These are phyloP conservation scores for Cucurbita moschata DNA, from an alignment of 306 rosid genomes.

Conservation along the genomic window DNA sequence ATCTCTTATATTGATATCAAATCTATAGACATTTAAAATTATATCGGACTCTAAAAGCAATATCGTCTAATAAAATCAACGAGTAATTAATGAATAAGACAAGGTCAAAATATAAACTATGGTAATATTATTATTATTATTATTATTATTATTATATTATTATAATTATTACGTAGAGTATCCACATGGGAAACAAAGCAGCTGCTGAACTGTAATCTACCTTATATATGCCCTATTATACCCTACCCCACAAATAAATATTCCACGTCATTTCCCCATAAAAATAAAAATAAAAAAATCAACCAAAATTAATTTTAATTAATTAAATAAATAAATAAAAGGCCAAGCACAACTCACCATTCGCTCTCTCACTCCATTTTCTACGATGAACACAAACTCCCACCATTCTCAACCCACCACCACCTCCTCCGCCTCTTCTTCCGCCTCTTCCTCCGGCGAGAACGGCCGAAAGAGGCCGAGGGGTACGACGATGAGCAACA, in stretches of 20 bases:
- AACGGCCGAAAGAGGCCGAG: neutral
- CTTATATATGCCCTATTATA: constrained; percentile 2
- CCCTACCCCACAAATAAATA: neutral
- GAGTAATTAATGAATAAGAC: no score
- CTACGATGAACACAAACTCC: neutral
- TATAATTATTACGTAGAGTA: constrained; percentile 8
- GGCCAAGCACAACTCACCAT: neutral
- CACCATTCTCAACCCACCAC: neutral
- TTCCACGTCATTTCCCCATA: neutral
- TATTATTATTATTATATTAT: neutral
- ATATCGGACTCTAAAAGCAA: no score
- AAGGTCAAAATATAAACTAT: no score
- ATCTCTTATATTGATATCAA: no score
- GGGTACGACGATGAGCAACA: neutral
- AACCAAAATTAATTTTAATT: neutral
- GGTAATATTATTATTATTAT: no score
- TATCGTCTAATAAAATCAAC: no score
- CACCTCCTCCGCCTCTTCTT: constrained; percentile 16
- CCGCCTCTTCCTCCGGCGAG: neutral
- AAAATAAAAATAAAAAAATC: neutral
- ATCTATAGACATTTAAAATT: neutral
- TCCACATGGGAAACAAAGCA: constrained; percentile 59
- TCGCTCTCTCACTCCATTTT: neutral
- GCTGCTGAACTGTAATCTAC: constrained; percentile 33
- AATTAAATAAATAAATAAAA: neutral